These are phyloP conservation scores for Zalerion maritima DNA, from an alignment of 495 filamentous ascomycete genomes.

Conservation along the genomic window DNA sequence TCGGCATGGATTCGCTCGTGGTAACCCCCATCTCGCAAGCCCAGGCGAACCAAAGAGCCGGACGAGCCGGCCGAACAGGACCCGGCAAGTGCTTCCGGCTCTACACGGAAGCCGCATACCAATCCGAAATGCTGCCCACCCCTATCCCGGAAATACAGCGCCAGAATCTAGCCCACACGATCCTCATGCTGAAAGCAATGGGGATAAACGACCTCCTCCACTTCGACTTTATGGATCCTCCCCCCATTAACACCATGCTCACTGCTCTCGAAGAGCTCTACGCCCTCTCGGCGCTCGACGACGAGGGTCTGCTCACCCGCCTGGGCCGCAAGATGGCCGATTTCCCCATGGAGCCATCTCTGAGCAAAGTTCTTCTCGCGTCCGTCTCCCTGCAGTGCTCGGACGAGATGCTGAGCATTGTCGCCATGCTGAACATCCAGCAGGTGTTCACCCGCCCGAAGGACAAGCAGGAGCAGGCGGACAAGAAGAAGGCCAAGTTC, in stretches of 20 bases:
- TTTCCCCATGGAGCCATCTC: constrained; percentile 78
- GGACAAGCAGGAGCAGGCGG: constrained; percentile 89
- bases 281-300: constrained; percentile 79
- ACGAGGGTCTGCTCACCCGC: constrained; percentile 88
- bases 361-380: constrained; percentile 81
- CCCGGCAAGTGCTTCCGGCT: constrained; percentile 94
- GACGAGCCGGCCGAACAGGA: constrained; percentile 84
- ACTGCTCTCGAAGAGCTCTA: constrained; percentile 93
- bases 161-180: constrained; percentile 85
- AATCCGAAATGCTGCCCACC: constrained; percentile 93
- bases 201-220: constrained; percentile 95
- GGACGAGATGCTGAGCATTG: constrained; percentile 87
- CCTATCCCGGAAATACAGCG: constrained; percentile 94
- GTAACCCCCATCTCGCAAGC: constrained; percentile 94
- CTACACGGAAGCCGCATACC: constrained; percentile 91
- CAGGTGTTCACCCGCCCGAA: constrained; percentile 90
- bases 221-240: constrained; percentile 98
- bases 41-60: constrained; percentile 87
- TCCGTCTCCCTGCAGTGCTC: constrained; percentile 78
- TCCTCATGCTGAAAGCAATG: constrained; percentile 98
- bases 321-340: constrained; percentile 95
- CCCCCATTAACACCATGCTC: constrained; percentile 94
- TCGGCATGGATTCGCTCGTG: constrained; percentile 93
- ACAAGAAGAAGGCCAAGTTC: constrained; percentile 95
- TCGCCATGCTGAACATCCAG: constrained; percentile 80